A percentile compares a stretch with the other conserved stretches of the same genome.
Evolutionary conservation across 768 basidiomycete genomes (phyloP).

Genomic region (Solioccasus polychromus): DNA sequence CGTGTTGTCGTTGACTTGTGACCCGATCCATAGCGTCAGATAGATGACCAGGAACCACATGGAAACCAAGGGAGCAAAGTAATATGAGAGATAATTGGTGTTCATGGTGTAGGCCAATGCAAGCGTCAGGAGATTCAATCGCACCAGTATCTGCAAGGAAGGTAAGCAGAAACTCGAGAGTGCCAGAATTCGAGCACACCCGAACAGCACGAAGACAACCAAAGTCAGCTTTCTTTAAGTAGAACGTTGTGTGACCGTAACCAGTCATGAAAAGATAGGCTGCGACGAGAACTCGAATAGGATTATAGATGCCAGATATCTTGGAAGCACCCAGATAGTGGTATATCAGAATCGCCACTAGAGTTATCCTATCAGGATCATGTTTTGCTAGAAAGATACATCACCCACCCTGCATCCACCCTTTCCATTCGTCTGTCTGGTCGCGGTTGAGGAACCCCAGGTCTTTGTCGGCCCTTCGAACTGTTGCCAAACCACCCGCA

Average conservation of each 20-base stretch:
- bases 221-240: slow-evolving; percentile 87
- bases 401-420: slow-evolving; percentile 91
- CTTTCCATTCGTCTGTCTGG: slow-evolving; percentile 97
- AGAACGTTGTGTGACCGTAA: slow-evolving; percentile 86
- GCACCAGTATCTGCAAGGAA: slow-evolving; percentile 59
- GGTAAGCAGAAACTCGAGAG: slow-evolving; percentile 1
- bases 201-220: slow-evolving; percentile 74
- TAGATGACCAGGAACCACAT: slow-evolving; percentile 91
- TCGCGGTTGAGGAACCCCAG: slow-evolving; percentile 87
- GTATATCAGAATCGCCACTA: slow-evolving; percentile 89
- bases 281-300: slow-evolving; percentile 83
- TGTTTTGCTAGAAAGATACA: not conserved
- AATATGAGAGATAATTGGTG: slow-evolving; percentile 88
- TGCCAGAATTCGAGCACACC: slow-evolving; percentile 34
- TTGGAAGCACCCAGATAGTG: slow-evolving; percentile 90
- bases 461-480: slow-evolving; percentile 76
- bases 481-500: slow-evolving; percentile 55
- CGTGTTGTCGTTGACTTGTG: slow-evolving; percentile 68
- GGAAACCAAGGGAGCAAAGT: slow-evolving; percentile 87
- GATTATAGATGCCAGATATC: slow-evolving; percentile 91
- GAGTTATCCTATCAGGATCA: slow-evolving; percentile 1
- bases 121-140: slow-evolving; percentile 81
- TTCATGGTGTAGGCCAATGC: slow-evolving; percentile 87
- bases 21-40: slow-evolving; percentile 68
- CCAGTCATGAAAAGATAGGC: slow-evolving; percentile 93